phyloP scores from a whole-genome alignment of 805 yeast genomes.

The Torulaspora quercuum region DNA sequence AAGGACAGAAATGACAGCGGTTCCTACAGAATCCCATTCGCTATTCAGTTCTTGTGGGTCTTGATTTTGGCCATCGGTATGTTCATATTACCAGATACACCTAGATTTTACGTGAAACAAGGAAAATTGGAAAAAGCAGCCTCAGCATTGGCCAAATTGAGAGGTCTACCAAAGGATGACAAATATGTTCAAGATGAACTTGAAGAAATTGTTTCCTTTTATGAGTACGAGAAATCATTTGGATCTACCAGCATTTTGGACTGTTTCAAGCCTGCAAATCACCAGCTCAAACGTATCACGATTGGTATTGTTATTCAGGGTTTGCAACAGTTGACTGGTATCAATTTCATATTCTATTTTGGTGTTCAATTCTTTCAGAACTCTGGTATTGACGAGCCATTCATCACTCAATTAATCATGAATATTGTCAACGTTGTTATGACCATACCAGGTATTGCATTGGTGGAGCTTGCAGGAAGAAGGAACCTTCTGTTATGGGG shows the following conservation, averaged over 20 bases:
- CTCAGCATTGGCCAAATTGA: constrained; percentile 50
- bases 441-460: constrained; percentile 49
- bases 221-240: constrained; percentile 56
- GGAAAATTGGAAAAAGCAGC: constrained; percentile 52
- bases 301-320: constrained; percentile 58
- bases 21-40: constrained; percentile 69
- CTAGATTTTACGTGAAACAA: constrained; percentile 54
- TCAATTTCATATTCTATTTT: constrained; percentile 65
- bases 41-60: constrained; percentile 45
- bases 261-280: constrained; percentile 64
- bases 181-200: constrained; percentile 55
- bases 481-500: constrained; percentile 48
- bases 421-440: constrained; percentile 61
- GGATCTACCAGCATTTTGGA: constrained; percentile 63
- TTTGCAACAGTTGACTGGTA: constrained; percentile 68
- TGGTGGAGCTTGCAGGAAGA: constrained; percentile 56
- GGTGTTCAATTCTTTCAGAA: constrained; percentile 60
- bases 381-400: constrained; percentile 57
- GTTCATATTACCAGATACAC: constrained; percentile 64
- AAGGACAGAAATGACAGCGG: constrained; percentile 23
- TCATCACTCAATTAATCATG: constrained; percentile 54
- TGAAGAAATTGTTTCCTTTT: constrained; percentile 55
- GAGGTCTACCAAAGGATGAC: constrained; percentile 52
- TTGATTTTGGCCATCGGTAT: constrained; percentile 43
- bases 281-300: constrained; percentile 45